Conservation (phyloP, 176 grass and related monocot genomes). For the Musa acuminata region DNA sequence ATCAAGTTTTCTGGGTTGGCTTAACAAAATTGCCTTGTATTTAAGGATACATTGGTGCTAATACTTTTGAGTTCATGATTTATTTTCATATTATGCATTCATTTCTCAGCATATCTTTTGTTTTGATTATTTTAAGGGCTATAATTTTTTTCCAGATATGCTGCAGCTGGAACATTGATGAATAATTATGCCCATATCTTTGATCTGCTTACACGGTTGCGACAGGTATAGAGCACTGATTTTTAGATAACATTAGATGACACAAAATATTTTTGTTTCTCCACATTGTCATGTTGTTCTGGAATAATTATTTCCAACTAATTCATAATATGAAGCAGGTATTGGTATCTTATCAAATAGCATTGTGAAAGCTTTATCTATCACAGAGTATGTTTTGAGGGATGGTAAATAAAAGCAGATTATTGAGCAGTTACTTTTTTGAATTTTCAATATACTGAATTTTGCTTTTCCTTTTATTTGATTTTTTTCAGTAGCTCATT, state of each 20-base stretch:
- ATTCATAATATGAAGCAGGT: neutral
- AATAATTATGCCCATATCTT: conserved; percentile 98
- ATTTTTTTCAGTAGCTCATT: neutral
- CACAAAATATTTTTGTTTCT: neutral
- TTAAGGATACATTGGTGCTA: neutral
- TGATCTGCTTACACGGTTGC: conserved; percentile 88
- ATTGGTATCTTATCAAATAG: neutral
- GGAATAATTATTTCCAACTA: neutral
- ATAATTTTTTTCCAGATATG: conserved; percentile 52
- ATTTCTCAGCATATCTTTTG: conserved; percentile 4
- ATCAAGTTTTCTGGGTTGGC: neutral
- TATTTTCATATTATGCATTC: neutral
- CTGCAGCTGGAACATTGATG: conserved; percentile 73
- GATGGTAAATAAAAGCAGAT: too few species aligned
- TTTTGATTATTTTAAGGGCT: neutral
- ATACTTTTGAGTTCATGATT: neutral
- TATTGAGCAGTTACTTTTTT: too few species aligned
- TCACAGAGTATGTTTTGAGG: neutral
- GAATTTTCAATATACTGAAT: too few species aligned
- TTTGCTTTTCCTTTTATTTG: too few species aligned
- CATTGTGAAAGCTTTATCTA: neutral
- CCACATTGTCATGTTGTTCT: neutral
- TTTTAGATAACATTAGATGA: neutral
- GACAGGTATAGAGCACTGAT: conserved; percentile 48
- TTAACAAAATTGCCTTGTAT: neutral